Percentiles rank a stretch among this genome's conserved stretches.
Conservation (phyloP, 148 eudicot genomes). For the Dianthus caryophyllus region DNA sequence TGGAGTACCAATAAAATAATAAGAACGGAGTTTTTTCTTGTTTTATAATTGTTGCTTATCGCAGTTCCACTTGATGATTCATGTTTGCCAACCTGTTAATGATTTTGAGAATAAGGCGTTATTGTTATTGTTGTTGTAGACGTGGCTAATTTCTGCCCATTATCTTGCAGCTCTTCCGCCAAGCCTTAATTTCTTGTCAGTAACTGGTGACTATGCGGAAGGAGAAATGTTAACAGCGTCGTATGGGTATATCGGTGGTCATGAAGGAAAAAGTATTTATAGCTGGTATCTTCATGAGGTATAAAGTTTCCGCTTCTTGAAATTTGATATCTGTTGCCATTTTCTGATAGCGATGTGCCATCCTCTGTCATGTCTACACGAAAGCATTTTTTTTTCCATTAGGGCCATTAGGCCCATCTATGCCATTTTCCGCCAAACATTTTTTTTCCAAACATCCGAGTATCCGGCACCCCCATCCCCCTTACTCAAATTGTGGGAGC, state of each 20-base stretch:
- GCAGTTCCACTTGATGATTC: too few species aligned
- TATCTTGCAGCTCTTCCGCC: slow-evolving; percentile 87
- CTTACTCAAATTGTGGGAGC: too few species aligned
- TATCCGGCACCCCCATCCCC: too few species aligned
- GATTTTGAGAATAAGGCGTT: too few species aligned
- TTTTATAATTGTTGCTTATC: too few species aligned
- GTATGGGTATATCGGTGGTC: slow-evolving; percentile 95
- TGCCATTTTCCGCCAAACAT: too few species aligned
- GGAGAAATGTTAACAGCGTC: slow-evolving; percentile 89
- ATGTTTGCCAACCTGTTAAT: too few species aligned
- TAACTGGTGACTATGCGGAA: slow-evolving; percentile 90
- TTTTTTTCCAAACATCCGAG: too few species aligned
- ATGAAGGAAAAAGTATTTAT: slow-evolving; percentile 90
- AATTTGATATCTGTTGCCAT: not conserved
- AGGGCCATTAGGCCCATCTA: too few species aligned
- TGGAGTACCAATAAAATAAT: not conserved
- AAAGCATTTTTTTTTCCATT: not conserved
- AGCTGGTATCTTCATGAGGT: slow-evolving; percentile 97
- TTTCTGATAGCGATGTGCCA: not conserved
- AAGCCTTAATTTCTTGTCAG: slow-evolving; percentile 80
- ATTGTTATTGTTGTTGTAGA: not conserved
- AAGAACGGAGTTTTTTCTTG: not conserved
- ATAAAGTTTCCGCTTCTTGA: slow-evolving; percentile 10
- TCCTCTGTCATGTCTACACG: not conserved
- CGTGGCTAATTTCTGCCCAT: slow-evolving; percentile 18